Evolutionary conservation across 352 stramenopile genomes (phyloP).

Genomic region (Thraustochytrium striatum): DNA sequence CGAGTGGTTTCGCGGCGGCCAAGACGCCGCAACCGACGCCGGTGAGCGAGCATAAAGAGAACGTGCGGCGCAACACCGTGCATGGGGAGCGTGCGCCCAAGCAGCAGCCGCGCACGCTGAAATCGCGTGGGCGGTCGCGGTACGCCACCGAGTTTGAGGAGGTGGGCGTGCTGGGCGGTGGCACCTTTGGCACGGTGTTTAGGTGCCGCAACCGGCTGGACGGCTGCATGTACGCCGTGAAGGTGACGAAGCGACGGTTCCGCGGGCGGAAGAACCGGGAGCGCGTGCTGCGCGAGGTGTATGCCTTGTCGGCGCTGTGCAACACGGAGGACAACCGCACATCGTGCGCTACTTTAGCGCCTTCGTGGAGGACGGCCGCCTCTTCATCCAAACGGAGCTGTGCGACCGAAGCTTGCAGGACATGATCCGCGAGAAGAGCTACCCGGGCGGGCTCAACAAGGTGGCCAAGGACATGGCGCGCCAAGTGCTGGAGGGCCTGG

Average conservation of each 20-base stretch:
- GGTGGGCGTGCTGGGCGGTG: background rate
- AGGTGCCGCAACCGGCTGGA: constrained; percentile 44
- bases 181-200: constrained; percentile 42
- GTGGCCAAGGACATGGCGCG: background rate
- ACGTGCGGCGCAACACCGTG: no score
- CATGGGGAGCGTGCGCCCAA: no score
- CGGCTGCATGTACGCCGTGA: constrained; percentile 47
- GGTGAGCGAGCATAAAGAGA: background rate
- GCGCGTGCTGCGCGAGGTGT: constrained; percentile 39
- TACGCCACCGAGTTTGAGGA: constrained; percentile 45
- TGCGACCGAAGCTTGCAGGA: constrained; percentile 45
- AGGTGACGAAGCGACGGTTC: constrained; percentile 46
- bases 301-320: constrained; percentile 41
- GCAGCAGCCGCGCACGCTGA: no score
- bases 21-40: background rate
- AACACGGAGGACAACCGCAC: constrained; percentile 27
- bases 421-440: constrained; percentile 15
- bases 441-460: constrained; percentile 3
- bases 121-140: background rate
- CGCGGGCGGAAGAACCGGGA: background rate
- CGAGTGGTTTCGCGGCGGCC: background rate
- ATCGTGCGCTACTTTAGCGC: constrained; percentile 47
- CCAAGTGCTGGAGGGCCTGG: constrained; percentile 29
- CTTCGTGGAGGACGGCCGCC: constrained; percentile 34
- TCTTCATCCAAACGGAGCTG: constrained; percentile 51